Evolutionary conservation across 192 early-diverging fungal genomes (phyloP).

Genomic region (Phycomyces nitens): DNA sequence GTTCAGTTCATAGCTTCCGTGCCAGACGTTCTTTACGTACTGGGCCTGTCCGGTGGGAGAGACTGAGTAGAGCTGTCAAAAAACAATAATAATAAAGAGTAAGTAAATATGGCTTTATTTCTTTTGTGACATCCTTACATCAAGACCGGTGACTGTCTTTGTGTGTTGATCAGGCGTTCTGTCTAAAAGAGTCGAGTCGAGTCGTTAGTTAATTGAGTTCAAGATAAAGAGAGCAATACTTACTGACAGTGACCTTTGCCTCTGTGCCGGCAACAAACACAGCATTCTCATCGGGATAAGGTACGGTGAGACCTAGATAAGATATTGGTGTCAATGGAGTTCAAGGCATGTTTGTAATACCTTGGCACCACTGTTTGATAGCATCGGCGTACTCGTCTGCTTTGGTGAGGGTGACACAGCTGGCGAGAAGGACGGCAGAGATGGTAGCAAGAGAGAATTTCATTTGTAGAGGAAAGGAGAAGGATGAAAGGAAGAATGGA

Average conservation of each 20-base stretch:
- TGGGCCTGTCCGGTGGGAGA: slow-evolving; percentile 7
- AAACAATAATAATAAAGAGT: neutral
- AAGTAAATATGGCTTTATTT: neutral
- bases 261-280: slow-evolving; percentile 15
- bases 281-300: slow-evolving; percentile 6
- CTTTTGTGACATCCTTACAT: slow-evolving; percentile 6
- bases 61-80: slow-evolving; percentile 12
- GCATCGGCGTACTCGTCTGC: slow-evolving; percentile 33
- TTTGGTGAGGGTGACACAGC: slow-evolving; percentile 4
- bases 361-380: slow-evolving; percentile 28
- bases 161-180: slow-evolving; percentile 16
- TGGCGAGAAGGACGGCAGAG: slow-evolving; percentile 25
- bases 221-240: no score
- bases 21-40: slow-evolving; percentile 27
- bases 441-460: slow-evolving; percentile 27
- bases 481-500: neutral
- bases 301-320: slow-evolving; percentile 17
- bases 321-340: no score
- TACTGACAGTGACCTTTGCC: slow-evolving; percentile 27
- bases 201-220: no score
- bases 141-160: slow-evolving; percentile 28
- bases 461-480: slow-evolving; percentile 16
- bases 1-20: slow-evolving; percentile 20
- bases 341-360: no score
- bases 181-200: neutral